Conservation (phyloP, 169 alveolate genomes). For the Plasmodium cynomolgi region DNA sequence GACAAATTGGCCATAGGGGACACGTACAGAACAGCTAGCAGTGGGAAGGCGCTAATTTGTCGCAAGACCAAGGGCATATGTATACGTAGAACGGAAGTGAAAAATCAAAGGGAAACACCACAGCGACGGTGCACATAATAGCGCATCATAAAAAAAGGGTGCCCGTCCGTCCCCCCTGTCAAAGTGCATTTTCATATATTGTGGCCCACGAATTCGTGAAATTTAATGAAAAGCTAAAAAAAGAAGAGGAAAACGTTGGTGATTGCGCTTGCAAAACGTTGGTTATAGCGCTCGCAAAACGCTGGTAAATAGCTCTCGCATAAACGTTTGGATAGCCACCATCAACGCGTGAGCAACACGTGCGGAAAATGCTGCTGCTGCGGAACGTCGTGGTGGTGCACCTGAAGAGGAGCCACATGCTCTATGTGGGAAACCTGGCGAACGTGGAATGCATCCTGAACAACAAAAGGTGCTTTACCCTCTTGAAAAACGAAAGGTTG, state of each 20-base stretch:
- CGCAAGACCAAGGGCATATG: background rate
- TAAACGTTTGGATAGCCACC: background rate
- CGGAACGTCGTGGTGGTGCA: constrained; percentile 58
- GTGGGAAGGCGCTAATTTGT: background rate
- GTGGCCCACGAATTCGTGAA: background rate
- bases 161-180: background rate
- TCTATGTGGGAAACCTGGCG: constrained; percentile 2
- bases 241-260: background rate
- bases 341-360: background rate
- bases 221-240: constrained; percentile 23
- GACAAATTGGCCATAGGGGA: background rate
- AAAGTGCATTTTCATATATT: background rate
- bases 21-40: background rate
- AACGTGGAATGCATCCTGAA: constrained; percentile 14
- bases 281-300: background rate
- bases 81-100: background rate
- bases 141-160: background rate
- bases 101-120: background rate
- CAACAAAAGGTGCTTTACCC: constrained; percentile 12
- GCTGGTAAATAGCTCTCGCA: background rate
- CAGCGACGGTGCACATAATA: background rate
- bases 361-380: constrained; percentile 39
- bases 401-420: constrained; percentile 49
- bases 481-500: constrained; percentile 46
- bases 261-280: background rate